Conservation (phyloP, 106 monocot species). For the Acanthochlamys bracteata region DNA sequence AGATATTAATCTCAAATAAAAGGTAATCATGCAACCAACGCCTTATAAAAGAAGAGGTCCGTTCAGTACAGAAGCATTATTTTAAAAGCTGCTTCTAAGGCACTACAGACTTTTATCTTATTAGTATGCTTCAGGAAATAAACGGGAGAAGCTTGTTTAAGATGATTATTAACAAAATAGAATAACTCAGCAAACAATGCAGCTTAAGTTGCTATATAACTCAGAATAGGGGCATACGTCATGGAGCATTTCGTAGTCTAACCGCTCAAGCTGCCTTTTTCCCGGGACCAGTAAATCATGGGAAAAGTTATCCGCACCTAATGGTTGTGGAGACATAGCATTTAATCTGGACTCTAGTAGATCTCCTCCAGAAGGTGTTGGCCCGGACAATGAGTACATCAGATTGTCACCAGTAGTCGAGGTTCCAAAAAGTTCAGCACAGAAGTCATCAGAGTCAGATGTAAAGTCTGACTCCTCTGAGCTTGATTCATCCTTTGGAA, state of each 20-base stretch:
- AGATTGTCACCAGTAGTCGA: conserved; percentile 22
- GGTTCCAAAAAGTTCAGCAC: conserved; percentile 30
- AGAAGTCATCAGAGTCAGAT: conserved; percentile 81
- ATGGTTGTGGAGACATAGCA: background rate
- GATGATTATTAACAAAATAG: background rate
- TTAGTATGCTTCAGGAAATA: too few relatives aligned
- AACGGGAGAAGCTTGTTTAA: background rate
- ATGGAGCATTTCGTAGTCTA: conserved; percentile 76
- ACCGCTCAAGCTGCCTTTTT: conserved; percentile 42
- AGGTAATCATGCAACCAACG: too few relatives aligned
- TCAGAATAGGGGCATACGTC: conserved; percentile 41
- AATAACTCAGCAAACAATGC: background rate
- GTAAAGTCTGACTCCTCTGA: conserved; percentile 85
- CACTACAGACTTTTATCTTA: too few relatives aligned
- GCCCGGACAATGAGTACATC: conserved; percentile 7
- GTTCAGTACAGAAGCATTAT: too few relatives aligned
- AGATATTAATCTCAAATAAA: too few relatives aligned
- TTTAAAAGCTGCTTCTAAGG: too few relatives aligned
- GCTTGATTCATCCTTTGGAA: conserved; percentile 25
- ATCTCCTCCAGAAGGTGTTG: conserved; percentile 14
- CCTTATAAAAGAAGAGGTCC: too few relatives aligned
- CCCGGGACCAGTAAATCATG: conserved; percentile 17
- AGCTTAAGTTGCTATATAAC: too few relatives aligned
- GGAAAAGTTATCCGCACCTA: conserved; percentile 14
- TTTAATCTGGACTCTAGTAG: conserved; percentile 10